phyloP scores from a whole-genome alignment of 345 rosid genomes.

The Eucalyptus cloeziana region DNA sequence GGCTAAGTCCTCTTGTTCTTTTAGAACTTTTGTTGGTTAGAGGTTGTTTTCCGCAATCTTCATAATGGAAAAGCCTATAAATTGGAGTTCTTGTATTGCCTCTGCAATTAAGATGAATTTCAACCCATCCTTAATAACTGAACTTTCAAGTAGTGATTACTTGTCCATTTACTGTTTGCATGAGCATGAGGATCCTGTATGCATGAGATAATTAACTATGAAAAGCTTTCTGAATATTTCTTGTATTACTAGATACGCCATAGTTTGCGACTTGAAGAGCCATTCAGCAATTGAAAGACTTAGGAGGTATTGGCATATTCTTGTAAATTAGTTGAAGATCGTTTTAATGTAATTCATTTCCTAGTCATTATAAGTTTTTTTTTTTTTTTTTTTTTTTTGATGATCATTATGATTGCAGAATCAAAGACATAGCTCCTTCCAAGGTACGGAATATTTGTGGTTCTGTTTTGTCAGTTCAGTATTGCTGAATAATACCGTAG shows the following conservation, averaged over 20 bases:
- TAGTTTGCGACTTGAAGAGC: conserved; percentile 63
- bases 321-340: background rate
- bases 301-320: conserved; percentile 41
- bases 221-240: background rate
- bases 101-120: background rate
- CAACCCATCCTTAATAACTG: background rate
- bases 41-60: background rate
- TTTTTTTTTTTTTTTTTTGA: background rate
- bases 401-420: conserved; percentile 39
- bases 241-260: conserved; percentile 42
- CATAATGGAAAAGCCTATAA: background rate
- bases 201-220: background rate
- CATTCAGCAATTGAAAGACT: conserved; percentile 81
- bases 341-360: background rate
- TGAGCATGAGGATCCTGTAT: background rate
- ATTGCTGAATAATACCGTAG: background rate
- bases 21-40: background rate
- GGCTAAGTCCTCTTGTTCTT: background rate
- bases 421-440: conserved; percentile 67
- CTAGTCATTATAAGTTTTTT: background rate
- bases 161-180: background rate
- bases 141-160: background rate
- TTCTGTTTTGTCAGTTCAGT: background rate
- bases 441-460: conserved; percentile 31
- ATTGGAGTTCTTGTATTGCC: background rate